These are phyloP conservation scores for Phytophthora europaea DNA, from an alignment of 352 stramenopile species.

Conservation along the genomic window DNA sequence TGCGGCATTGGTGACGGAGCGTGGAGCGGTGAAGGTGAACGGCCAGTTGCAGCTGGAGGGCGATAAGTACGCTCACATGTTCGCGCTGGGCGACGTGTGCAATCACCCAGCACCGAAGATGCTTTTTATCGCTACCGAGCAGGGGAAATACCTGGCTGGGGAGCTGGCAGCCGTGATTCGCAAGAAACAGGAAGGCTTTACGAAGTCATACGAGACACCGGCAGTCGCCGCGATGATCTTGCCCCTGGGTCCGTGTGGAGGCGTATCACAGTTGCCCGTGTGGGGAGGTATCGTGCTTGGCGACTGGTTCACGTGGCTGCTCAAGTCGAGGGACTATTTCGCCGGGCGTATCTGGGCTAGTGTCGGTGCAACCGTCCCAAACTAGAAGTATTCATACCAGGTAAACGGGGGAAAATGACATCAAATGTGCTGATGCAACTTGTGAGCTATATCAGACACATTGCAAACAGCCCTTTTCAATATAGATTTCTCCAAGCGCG, in stretches of 20 bases:
- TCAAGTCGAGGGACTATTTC: constrained; percentile 66
- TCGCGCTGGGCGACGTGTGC: constrained; percentile 65
- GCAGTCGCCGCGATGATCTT: constrained; percentile 38
- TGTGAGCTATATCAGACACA: too few relatives aligned
- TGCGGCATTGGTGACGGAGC: constrained; percentile 45
- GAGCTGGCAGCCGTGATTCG: constrained; percentile 42
- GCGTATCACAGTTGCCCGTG: constrained; percentile 63
- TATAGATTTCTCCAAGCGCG: background rate
- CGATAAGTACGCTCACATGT: constrained; percentile 57
- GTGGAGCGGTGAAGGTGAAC: constrained; percentile 62
- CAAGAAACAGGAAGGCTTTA: constrained; percentile 35
- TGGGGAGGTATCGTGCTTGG: constrained; percentile 62
- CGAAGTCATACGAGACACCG: constrained; percentile 38
- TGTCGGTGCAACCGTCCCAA: constrained; percentile 37
- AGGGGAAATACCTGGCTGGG: constrained; percentile 52
- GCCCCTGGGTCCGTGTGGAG: constrained; percentile 56
- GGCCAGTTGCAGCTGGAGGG: constrained; percentile 57
- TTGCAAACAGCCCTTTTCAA: background rate
- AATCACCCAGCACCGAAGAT: constrained; percentile 61
- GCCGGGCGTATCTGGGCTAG: constrained; percentile 39
- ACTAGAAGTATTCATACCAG: background rate
- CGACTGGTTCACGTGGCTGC: constrained; percentile 55
- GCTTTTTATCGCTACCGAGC: constrained; percentile 47
- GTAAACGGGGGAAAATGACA: background rate
- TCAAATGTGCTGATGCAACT: background rate